These are phyloP conservation scores for Saccharomycopsis schoenii DNA, from an alignment of 805 yeast species.

Conservation along the genomic window DNA sequence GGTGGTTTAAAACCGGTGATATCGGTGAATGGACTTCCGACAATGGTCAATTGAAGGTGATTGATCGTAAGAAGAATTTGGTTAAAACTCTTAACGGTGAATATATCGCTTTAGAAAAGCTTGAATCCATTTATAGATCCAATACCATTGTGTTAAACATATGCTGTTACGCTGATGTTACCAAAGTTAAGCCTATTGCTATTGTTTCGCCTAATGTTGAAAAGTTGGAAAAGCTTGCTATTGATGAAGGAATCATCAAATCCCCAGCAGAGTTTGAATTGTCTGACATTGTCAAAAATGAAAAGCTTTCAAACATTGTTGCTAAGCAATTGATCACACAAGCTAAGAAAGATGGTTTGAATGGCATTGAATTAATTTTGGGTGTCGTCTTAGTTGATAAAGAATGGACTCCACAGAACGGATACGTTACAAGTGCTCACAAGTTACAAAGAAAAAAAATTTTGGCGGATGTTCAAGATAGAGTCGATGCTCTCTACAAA, in stretches of 20 bases:
- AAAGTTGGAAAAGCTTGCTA: constrained; percentile 51
- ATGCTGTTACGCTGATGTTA: constrained; percentile 87
- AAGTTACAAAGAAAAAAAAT: constrained; percentile 92
- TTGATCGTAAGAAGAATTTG: constrained; percentile 92
- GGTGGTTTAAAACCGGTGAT: constrained; percentile 96
- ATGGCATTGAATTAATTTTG: constrained; percentile 74
- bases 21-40: constrained; percentile 80
- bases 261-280: constrained; percentile 33
- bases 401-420: constrained; percentile 98
- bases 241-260: constrained; percentile 42
- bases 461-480: constrained; percentile 52
- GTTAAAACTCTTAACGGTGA: constrained; percentile 96
- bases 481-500: constrained; percentile 56
- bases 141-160: constrained; percentile 66
- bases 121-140: constrained; percentile 86
- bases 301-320: constrained; percentile 44
- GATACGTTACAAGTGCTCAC: constrained; percentile 90
- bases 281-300: constrained; percentile 41
- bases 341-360: constrained; percentile 71
- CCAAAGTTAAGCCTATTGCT: constrained; percentile 85
- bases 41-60: constrained; percentile 68
- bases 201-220: constrained; percentile 75
- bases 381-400: constrained; percentile 73
- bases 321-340: constrained; percentile 55
- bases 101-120: constrained; percentile 91